Evolutionary conservation across 2,329 filamentous ascomycete species (phyloP), one percentile per base, ranked within the genome.

Genomic region (Keithomyces neogunnii): DNA sequence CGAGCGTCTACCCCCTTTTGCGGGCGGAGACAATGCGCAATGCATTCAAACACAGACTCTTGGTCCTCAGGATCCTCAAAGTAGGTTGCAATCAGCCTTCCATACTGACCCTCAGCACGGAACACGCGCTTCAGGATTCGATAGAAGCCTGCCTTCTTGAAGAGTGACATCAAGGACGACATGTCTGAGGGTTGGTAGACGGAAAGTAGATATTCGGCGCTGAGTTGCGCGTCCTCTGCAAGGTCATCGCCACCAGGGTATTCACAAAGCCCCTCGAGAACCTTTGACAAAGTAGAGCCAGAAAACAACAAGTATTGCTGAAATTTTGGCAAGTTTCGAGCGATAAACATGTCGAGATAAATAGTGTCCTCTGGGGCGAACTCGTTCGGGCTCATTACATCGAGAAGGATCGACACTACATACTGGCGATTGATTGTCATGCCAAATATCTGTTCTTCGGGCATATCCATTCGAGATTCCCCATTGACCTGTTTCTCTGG

Each of bases 291-390:
- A 2, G 88, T 86, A 2, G 88, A 90, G 19, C 91, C 93, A 0
- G 92, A 88, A 45, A 99, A 81, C 9, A 97, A 79, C 48, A 99
- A 84, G 62, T 96, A 96, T 64, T 97, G 92, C 1, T 91, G 90
- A 62, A 96, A 99, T 66, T 99, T 99, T 3, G 95, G 89, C 47
- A 99, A 72, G 64, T 96, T 99, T 51, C 93, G 84, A 19, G 93
- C 92, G 63, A 99, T 87, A 63, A 99, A 99, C 90, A 99, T 99
- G 68, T 99, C 90, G 44, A 99, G 79, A 67, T 96, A 99, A 51
- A 99, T 88, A 10, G 88, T 91, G 63, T 97, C 90, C 54, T 87
- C 82, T 0, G 84, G 69, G 1, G 83, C 80, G 67, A 96, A 97
- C 45, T 88, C 82, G 3, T 78, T 74, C 1, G 82, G 72, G 47